A percentile compares a stretch with the other conserved stretches of the same genome.
These are phyloP conservation scores for Kwoniella shandongensis DNA, from an alignment of 768 basidiomycete genomes.

Conservation along the genomic window DNA sequence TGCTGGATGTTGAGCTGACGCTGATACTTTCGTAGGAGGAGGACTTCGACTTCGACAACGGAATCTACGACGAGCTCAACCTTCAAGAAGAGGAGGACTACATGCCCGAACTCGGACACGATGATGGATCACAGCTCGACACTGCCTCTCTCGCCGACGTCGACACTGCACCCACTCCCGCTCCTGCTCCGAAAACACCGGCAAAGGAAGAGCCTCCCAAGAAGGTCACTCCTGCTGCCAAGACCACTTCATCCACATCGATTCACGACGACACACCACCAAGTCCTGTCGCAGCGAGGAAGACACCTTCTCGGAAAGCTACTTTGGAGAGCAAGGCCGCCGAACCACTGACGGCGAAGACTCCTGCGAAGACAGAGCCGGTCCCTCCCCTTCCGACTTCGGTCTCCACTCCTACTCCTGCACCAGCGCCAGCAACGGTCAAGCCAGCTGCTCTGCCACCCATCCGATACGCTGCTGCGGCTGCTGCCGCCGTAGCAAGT, in stretches of 20 bases:
- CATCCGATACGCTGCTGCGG: constrained; percentile 88
- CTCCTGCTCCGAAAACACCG: constrained; percentile 37
- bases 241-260: constrained; percentile 16
- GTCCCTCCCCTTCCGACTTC: constrained; percentile 34
- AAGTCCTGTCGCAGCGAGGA: constrained; percentile 48
- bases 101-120: constrained; percentile 63
- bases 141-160: constrained; percentile 61
- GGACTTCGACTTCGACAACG: constrained; percentile 94
- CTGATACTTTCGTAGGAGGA: constrained; percentile 68
- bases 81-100: constrained; percentile 96
- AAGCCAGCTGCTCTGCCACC: constrained; percentile 61
- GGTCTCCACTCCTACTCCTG: constrained; percentile 56
- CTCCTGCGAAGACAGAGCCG: constrained; percentile 61
- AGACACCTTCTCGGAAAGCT: constrained; percentile 45
- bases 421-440: constrained; percentile 55
- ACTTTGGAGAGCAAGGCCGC: constrained; percentile 40
- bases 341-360: constrained; percentile 57
- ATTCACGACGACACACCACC: constrained; percentile 32
- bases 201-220: constrained; percentile 39
- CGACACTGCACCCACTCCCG: constrained; percentile 43
- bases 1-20: neutral
- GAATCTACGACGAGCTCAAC: constrained; percentile 95
- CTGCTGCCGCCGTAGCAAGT: constrained; percentile 63
- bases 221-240: constrained; percentile 31
- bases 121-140: constrained; percentile 72